A percentile compares a stretch with the other conserved stretches of the same genome.
Conservation (phyloP, 2,329 filamentous ascomycete genomes). For the Fusarium sp. region DNA sequence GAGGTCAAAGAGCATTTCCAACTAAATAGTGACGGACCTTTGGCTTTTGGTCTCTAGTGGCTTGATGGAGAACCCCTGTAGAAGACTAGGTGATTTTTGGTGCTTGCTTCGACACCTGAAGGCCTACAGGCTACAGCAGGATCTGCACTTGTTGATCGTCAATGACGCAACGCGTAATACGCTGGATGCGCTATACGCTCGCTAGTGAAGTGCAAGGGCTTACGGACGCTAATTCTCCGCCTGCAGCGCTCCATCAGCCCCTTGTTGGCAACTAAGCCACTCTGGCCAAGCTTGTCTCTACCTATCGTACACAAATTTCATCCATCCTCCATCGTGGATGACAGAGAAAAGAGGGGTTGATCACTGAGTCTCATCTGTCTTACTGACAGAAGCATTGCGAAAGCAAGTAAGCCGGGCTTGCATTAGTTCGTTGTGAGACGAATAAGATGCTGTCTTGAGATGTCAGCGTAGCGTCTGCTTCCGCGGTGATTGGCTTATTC, state of each 20-base stretch:
- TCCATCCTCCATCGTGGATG: rapidly evolving
- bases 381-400: rapidly evolving
- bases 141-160: neutral
- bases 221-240: neutral
- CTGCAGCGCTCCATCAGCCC: neutral
- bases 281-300: neutral
- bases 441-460: neutral
- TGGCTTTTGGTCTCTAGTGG: too few species aligned
- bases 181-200: neutral
- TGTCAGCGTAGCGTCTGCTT: neutral
- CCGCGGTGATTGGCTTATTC: neutral
- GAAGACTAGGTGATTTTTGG: neutral
- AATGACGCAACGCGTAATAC: neutral
- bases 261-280: too few species aligned
- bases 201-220: neutral
- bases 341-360: neutral
- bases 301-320: too few species aligned
- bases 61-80: neutral
- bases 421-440: neutral
- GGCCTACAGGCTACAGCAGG: neutral
- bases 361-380: neutral
- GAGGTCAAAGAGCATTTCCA: neutral
- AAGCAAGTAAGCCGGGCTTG: neutral
- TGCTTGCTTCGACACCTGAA: neutral
- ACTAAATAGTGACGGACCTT: rapidly evolving